phyloP scores from a whole-genome alignment of 75 land plant genomes.

The Pinus albicaulis region DNA sequence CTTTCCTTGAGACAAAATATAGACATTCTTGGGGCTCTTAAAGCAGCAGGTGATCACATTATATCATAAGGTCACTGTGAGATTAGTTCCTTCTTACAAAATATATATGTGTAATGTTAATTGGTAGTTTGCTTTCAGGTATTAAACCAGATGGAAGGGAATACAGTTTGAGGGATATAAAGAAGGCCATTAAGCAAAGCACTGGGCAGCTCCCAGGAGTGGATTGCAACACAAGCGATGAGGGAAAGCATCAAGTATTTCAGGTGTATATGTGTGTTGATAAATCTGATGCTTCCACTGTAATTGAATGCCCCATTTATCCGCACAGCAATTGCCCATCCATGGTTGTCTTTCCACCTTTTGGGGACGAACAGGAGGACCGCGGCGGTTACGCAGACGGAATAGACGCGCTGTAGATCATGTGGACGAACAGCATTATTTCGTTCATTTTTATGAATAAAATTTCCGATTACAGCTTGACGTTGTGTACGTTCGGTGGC shows the following conservation, averaged over 20 bases:
- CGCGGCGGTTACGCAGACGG: too few species aligned
- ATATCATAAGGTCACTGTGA: background rate
- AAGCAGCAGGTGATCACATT: constrained; percentile 3
- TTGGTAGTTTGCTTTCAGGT: constrained; percentile 8
- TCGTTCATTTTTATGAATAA: too few species aligned
- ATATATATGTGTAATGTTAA: background rate
- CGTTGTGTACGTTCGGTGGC: too few species aligned
- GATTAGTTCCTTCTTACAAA: background rate
- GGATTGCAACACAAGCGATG: constrained; percentile 66
- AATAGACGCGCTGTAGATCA: too few species aligned
- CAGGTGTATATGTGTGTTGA: constrained; percentile 79
- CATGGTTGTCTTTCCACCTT: too few species aligned
- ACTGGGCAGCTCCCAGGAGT: constrained; percentile 52
- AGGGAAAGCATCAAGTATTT: constrained; percentile 53
- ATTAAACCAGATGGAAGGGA: constrained; percentile 35
- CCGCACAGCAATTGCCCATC: too few species aligned
- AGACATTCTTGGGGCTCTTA: constrained; percentile 12
- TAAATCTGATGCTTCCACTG: constrained; percentile 41
- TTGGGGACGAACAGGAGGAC: too few species aligned
- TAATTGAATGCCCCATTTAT: constrained; percentile 68
- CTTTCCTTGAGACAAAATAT: constrained; percentile 18
- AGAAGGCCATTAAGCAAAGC: constrained; percentile 29
- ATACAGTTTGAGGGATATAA: constrained; percentile 45
- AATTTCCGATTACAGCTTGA: too few species aligned
- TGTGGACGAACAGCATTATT: too few species aligned